Base-by-base conservation (phyloP, 2,329 filamentous ascomycete species). In the Fusarium graminum region DNA sequence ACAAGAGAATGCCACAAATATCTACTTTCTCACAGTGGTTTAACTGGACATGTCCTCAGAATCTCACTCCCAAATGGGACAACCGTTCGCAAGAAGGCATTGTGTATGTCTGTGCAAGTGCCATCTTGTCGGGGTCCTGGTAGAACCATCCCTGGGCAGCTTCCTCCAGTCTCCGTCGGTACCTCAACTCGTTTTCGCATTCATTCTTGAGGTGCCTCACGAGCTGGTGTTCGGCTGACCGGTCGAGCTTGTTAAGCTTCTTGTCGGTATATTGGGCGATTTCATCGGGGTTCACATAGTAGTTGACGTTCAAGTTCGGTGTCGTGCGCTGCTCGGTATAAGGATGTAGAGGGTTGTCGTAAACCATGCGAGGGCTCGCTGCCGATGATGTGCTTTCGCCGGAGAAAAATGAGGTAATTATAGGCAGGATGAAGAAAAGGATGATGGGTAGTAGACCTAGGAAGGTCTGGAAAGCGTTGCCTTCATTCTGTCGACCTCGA, bases 81-180 rank as follows among this genome's bases (percentile, higher is more conserved):
- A 89, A 75, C 64, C 84, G 79, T 62, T 82, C 77, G 73, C 87
- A 90, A 53, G 81, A 81, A 16, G 80, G 80, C 81, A 83, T 84
- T 62, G 81, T 79, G 63, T 80, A 84, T 17, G 78, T 77, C 32
- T 83, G 78, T 29, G 94, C 94, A 59, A 87, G 78, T 63, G 89
- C 86, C 87, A 97, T 87, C 82, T 93, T 93, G 64, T 90, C 89
- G 51, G 88, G 83, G 73, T 97, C 93, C 54, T 89, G 87, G 77
- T 88, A 93, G 74, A 97, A 93, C 91, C 93, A 97, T 5, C 94
- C 94, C 71, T 91, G 88, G 1, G 94, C 93, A 45, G 92, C 90
- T 66, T 97, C 88, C 64, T 89, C 82, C 78, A 93, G 82, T 66
- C 88, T 83, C 74, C 88, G 85, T 77, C 90, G 86, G 50, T 85